Evolutionary conservation across 1,284 basidiomycete species (phyloP), one percentile per base, ranked within the genome.

Genomic region (Rugosomyces carneus): DNA sequence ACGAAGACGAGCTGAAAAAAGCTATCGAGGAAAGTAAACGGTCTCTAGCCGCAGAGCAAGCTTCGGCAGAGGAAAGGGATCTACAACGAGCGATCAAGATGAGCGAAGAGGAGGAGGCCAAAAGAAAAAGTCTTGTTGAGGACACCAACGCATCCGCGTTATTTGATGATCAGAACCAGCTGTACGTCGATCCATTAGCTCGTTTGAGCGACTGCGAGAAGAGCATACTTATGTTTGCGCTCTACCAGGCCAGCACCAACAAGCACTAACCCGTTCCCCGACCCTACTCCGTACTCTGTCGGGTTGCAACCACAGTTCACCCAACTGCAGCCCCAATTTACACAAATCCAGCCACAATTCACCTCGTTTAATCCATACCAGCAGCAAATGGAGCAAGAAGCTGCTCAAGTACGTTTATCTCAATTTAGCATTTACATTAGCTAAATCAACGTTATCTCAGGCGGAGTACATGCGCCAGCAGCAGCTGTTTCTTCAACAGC

Each of bases 321-420:
- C 4, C 55, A 60, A 20, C 37, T 85, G 2, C 82, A 81, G 54
- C 76, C 76, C 0, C 80, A 73, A 45, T 71, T 64, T 50, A 72
- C 70, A 2, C 60, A 64, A 15, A 50, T 71, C 16, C 66, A 83
- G 54, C 80, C 80, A 0, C 85, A 89, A 58, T 89, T 81, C 57
- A 97, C 94, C 1, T 93, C 93, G 55, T 95, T 96, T 78, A 96
- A 95, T 53, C 95, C 95, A 0, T 99, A 97, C 60, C 88, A 96
- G 52, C 93, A 96, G 67, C 87, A 95, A 56, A 84, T 92, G 41
- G 90, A 98, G 60, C 84, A 96, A 56, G 84, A 89, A 61, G 83
- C 83, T 15, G 75, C 80, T 58, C 82, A 86, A 68, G 75, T 75
- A 47, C 16, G 58, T 34, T 24, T 19, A 52, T 15, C 37, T 21